Conservation (phyloP, 257 asterid genomes). For the Scutellaria minor region DNA sequence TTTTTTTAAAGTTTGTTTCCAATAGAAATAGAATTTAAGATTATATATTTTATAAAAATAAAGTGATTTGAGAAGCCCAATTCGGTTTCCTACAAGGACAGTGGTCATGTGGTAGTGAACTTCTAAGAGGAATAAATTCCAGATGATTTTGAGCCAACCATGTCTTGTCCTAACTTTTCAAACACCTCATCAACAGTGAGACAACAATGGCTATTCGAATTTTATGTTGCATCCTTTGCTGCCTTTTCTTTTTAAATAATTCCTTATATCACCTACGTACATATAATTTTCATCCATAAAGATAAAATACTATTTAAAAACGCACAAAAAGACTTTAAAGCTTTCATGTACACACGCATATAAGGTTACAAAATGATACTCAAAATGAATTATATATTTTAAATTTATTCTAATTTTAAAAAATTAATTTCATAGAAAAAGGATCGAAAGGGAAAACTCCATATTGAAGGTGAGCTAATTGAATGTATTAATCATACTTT, state of each 20-base stretch:
- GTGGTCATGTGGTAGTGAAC: not conserved
- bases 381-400: too few species aligned
- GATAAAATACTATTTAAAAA: too few species aligned
- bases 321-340: too few species aligned
- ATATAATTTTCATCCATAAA: too few species aligned
- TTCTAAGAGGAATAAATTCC: constrained; percentile 35
- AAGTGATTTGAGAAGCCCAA: not conserved
- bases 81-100: constrained; percentile 1
- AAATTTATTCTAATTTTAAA: too few species aligned
- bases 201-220: not conserved
- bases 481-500: too few species aligned
- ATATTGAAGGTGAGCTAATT: too few species aligned
- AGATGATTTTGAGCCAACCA: constrained; percentile 29
- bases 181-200: not conserved
- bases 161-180: constrained; percentile 17
- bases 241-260: not conserved
- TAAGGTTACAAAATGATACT: too few species aligned
- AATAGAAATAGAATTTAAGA: not conserved
- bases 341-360: too few species aligned
- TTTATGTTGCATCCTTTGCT: not conserved
- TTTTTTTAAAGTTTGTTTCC: too few species aligned
- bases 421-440: too few species aligned
- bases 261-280: not conserved
- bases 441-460: too few species aligned
- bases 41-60: not conserved